Percentiles rank a stretch among this genome's conserved stretches.
Conservation (phyloP, 371 early-diverging fungal genomes). For the Lichtheimia ornata region DNA sequence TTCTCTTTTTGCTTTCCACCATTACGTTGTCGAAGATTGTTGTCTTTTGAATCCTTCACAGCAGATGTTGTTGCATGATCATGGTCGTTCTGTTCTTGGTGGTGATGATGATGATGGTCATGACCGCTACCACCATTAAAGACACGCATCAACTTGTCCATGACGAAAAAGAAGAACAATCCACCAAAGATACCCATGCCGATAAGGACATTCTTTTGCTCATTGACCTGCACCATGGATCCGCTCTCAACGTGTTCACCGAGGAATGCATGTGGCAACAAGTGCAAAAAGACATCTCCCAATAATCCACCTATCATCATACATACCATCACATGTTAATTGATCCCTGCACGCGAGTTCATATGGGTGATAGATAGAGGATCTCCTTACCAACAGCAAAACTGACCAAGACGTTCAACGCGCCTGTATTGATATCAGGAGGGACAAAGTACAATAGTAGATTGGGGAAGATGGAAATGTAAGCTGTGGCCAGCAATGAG, state of each 20-base stretch:
- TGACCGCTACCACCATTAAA: conserved; percentile 68
- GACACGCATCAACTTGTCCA: conserved; percentile 86
- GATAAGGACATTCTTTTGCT: conserved; percentile 66
- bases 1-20: conserved; percentile 6
- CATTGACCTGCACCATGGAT: conserved; percentile 41
- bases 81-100: conserved; percentile 22
- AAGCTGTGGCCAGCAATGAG: conserved; percentile 78
- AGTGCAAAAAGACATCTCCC: conserved; percentile 86
- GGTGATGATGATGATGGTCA: conserved; percentile 50
- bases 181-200: conserved; percentile 80
- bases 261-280: conserved; percentile 80
- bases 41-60: conserved; percentile 12
- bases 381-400: conserved; percentile 72
- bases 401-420: conserved; percentile 76
- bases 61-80: conserved; percentile 10
- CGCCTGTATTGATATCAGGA: conserved; percentile 70
- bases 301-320: conserved; percentile 70
- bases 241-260: conserved; percentile 53
- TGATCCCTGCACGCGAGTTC: no score
- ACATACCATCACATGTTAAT: no score
- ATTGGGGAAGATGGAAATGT: conserved; percentile 85
- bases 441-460: conserved; percentile 81
- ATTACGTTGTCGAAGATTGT: conserved; percentile 21
- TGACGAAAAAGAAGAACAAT: conserved; percentile 71
- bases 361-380: neutral